Base-by-base conservation (phyloP, 352 stramenopile species). In the Globisporangium paroecandrum region DNA sequence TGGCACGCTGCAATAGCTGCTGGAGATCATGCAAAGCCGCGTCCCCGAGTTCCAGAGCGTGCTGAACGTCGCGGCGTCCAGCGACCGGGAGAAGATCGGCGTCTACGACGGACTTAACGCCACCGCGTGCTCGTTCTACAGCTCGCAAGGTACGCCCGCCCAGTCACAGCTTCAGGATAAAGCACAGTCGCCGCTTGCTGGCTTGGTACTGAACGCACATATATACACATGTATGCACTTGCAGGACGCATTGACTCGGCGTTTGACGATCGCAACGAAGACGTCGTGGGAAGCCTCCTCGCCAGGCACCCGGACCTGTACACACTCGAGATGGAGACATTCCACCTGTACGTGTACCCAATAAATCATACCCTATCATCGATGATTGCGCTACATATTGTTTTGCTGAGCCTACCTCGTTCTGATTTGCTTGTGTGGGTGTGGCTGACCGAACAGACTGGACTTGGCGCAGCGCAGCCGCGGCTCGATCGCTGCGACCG, bases 311-410 rank as follows among this genome's bases (percentile, higher is more conserved):
- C 78, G 10, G 69, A 68, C 13, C 65, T 84, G 18, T 56, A 77
- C 66, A 86, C 71, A 9, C 71, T 90, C 65, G 82, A 93, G 69
- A 93, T 93, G 85, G 85, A 91, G 68, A 83, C 77, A 1, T 93
- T 90, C 68, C 79, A 89, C 56, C 69, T 93, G 77, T 83, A 64
- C 59, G 77, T 47, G 6, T 32, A 32, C 27, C 27, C 27, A 32
- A 32, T 32, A 32, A 32, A 32, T 32, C 27, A 6, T 32, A 32
- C 27, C 27, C 2, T 32, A 32, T 32, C 27, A 32, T 32, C 27
- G 27, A 32, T 32, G 27, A 32, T 32, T 32, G 27, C 27, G 6
- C 3, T 32, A 32, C 27, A 32, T 32, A 32, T 32, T 32, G 27
- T 32, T 32, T 32, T 32, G 3, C 27, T 32, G 27, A 32, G 27